Percentiles rank a stretch among this genome's conserved stretches.
Evolutionary conservation across 2,329 filamentous ascomycete species (phyloP).

Genomic region (Cercospora zeina): DNA sequence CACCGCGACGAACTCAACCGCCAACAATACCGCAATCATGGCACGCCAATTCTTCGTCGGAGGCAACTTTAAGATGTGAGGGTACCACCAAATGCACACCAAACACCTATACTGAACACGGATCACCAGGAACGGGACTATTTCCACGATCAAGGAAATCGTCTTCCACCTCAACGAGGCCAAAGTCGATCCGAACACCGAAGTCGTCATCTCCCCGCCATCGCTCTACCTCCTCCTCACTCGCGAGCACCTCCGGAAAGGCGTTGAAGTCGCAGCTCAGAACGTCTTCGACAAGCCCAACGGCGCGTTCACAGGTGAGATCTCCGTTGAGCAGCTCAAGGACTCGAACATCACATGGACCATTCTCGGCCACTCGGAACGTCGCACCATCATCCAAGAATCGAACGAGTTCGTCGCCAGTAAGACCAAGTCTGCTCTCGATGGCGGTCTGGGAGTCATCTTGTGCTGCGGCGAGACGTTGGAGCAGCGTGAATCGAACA

Average conservation of each 20-base stretch:
- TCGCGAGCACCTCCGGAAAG: constrained; percentile 72
- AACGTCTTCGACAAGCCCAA: constrained; percentile 90
- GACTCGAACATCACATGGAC: constrained; percentile 87
- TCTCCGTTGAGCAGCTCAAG: constrained; percentile 86
- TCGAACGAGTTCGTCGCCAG: constrained; percentile 77
- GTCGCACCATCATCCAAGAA: constrained; percentile 85
- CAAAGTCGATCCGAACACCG: constrained; percentile 73
- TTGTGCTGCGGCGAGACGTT: constrained; percentile 97
- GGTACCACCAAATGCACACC: constrained; percentile 25
- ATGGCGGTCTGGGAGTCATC: constrained; percentile 85
- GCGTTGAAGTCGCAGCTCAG: constrained; percentile 86
- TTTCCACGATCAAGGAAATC: constrained; percentile 66
- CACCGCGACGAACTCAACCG: neutral
- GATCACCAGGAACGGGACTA: constrained; percentile 77
- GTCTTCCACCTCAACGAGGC: constrained; percentile 85
- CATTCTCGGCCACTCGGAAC: constrained; percentile 92
- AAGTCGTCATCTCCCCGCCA: constrained; percentile 93
- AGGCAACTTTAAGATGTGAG: constrained; percentile 96
- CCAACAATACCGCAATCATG: constrained; percentile 39
- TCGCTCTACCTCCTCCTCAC: constrained; percentile 86
- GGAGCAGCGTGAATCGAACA: constrained; percentile 81
- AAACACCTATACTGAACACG: constrained; percentile 17
- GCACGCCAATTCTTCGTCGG: constrained; percentile 48
- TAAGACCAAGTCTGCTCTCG: constrained; percentile 92
- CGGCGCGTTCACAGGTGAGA: constrained; percentile 96